phyloP scores from a whole-genome alignment of 306 rosid species.

The Prunus fruticosa region DNA sequence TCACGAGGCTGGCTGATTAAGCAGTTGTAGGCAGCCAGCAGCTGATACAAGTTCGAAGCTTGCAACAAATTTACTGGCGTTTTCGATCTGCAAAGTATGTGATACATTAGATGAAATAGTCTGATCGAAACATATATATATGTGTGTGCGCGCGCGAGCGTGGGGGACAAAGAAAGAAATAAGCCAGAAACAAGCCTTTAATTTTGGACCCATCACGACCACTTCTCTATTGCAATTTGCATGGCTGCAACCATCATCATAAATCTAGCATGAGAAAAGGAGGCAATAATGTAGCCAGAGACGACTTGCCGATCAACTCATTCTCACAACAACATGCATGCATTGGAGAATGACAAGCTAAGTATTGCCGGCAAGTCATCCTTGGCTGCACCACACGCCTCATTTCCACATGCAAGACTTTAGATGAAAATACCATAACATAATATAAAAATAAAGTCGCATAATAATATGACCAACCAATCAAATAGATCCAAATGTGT shows the following conservation, averaged over 20 bases:
- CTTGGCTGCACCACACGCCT: conserved; percentile 91
- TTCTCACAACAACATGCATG: neutral
- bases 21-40: too few relatives aligned
- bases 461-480: conserved; percentile 30
- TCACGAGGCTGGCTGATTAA: too few relatives aligned
- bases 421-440: conserved; percentile 35
- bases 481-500: conserved; percentile 12
- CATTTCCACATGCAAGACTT: conserved; percentile 86
- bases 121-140: neutral
- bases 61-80: neutral
- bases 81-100: neutral
- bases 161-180: too few relatives aligned
- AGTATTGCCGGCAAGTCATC: conserved; percentile 89
- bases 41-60: too few relatives aligned
- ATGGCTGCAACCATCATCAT: conserved; percentile 29
- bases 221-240: too few relatives aligned
- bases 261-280: conserved; percentile 71
- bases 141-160: too few relatives aligned
- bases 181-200: neutral
- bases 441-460: neutral
- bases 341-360: neutral
- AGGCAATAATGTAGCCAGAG: conserved; percentile 70
- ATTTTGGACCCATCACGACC: too few relatives aligned
- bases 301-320: conserved; percentile 65
- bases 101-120: neutral